These are phyloP conservation scores for Lophium mytilinum DNA, from an alignment of 495 filamentous ascomycete species.

Conservation along the genomic window DNA sequence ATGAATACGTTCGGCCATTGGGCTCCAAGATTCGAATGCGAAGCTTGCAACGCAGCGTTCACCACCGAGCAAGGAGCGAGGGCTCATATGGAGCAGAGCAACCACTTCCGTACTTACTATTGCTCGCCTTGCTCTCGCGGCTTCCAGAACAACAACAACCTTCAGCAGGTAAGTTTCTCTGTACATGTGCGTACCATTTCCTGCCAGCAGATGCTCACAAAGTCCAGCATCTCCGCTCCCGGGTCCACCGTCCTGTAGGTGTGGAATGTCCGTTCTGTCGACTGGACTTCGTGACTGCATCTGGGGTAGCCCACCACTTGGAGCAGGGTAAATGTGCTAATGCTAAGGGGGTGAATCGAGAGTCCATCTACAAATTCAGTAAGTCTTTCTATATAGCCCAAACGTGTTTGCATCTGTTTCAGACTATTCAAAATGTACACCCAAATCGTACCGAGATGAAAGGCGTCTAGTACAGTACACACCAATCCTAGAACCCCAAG, in stretches of 20 bases:
- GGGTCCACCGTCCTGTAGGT: conserved; percentile 72
- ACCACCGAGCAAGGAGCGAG: conserved; percentile 20
- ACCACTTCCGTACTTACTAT: conserved; percentile 37
- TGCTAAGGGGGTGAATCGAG: conserved; percentile 34
- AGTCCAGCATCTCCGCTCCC: conserved; percentile 45
- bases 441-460: too few species aligned
- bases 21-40: conserved; percentile 28
- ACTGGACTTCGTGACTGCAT: conserved; percentile 33
- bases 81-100: conserved; percentile 35
- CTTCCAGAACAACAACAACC: conserved; percentile 35
- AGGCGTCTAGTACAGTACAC: too few species aligned
- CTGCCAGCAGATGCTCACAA: too few species aligned
- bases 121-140: conserved; percentile 32
- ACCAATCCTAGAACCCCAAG: too few species aligned
- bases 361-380: conserved; percentile 43
- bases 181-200: too few species aligned
- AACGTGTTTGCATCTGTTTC: too few species aligned
- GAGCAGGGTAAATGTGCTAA: conserved; percentile 37
- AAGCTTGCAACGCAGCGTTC: conserved; percentile 34
- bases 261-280: conserved; percentile 44
- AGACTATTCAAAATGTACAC: too few species aligned
- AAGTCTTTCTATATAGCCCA: too few species aligned
- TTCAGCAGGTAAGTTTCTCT: conserved; percentile 37
- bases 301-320: conserved; percentile 40
- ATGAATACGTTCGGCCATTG: conserved; percentile 25